A percentile compares a stretch with the other conserved stretches of the same genome.
Conservation (phyloP, 2,329 filamentous ascomycete genomes). For the Elsinoe australis region DNA sequence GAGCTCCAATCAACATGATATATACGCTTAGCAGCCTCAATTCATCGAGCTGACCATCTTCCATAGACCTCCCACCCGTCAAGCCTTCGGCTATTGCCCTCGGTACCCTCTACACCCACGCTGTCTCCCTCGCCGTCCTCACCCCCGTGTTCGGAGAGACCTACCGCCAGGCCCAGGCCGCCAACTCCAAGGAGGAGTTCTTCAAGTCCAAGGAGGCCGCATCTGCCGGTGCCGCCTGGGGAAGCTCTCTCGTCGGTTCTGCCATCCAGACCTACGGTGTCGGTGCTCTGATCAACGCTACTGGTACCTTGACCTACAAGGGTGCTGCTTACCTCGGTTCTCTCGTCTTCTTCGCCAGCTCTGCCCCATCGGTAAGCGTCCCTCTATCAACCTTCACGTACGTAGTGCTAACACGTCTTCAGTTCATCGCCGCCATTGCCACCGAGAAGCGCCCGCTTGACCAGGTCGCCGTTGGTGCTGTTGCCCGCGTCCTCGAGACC, state of each 20-base stretch:
- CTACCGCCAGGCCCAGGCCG: constrained; percentile 82
- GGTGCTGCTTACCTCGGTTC: constrained; percentile 87
- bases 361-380: constrained; percentile 70
- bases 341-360: constrained; percentile 84
- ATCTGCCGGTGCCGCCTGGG: constrained; percentile 80
- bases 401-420: constrained; percentile 23
- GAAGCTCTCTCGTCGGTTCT: constrained; percentile 81
- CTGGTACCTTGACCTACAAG: constrained; percentile 92
- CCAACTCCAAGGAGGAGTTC: constrained; percentile 96
- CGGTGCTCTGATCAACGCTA: constrained; percentile 63
- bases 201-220: constrained; percentile 86
- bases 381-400: neutral
- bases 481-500: constrained; percentile 85
- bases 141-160: constrained; percentile 87
- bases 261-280: constrained; percentile 52
- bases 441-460: constrained; percentile 89
- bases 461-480: constrained; percentile 74
- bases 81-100: constrained; percentile 98
- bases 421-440: constrained; percentile 82
- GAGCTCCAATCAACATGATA: constrained; percentile 10
- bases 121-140: constrained; percentile 78
- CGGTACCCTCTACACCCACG: constrained; percentile 93
- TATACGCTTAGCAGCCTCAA: constrained; percentile 13
- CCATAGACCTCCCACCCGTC: constrained; percentile 64
- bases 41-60: neutral